phyloP scores from a whole-genome alignment of 139 green algal species.

The Tetradesmus obliquus region DNA sequence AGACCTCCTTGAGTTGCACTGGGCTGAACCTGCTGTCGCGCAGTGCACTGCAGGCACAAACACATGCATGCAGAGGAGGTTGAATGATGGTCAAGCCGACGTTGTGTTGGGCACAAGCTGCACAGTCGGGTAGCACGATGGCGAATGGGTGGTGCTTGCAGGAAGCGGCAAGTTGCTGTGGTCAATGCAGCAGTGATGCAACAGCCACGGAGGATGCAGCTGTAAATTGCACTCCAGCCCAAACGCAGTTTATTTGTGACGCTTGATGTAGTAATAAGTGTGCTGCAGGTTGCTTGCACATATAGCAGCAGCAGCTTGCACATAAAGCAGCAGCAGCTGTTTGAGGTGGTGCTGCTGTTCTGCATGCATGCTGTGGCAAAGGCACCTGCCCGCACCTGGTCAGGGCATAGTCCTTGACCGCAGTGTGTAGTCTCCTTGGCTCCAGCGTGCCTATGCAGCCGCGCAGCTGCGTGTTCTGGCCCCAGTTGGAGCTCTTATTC shows the following conservation, averaged over 20 bases:
- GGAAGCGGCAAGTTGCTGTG: not conserved
- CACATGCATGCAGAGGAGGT: not conserved
- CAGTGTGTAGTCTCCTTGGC: constrained; percentile 64
- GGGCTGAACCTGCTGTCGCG: constrained; percentile 78
- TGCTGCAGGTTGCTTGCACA: not conserved
- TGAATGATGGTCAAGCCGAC: not conserved
- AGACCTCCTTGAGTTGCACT: constrained; percentile 57
- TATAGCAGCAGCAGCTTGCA: not conserved
- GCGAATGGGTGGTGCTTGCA: not conserved
- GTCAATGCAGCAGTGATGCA: not conserved
- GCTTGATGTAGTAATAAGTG: not conserved
- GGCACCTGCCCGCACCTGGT: constrained; percentile 62
- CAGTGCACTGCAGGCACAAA: constrained; percentile 63
- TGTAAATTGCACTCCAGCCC: not conserved
- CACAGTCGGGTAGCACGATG: no score
- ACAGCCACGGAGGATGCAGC: not conserved
- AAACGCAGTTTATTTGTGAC: not conserved
- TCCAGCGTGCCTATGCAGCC: constrained; percentile 90
- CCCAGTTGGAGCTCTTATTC: constrained; percentile 66
- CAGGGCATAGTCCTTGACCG: constrained; percentile 83
- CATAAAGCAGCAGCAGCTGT: not conserved
- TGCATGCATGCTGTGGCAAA: not conserved
- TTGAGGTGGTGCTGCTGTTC: not conserved
- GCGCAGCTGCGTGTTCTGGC: constrained; percentile 56
- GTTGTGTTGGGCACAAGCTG: not conserved